Evolutionary conservation across 2,329 filamentous ascomycete genomes (phyloP).

Genomic region (Ophiostoma pallidulum): DNA sequence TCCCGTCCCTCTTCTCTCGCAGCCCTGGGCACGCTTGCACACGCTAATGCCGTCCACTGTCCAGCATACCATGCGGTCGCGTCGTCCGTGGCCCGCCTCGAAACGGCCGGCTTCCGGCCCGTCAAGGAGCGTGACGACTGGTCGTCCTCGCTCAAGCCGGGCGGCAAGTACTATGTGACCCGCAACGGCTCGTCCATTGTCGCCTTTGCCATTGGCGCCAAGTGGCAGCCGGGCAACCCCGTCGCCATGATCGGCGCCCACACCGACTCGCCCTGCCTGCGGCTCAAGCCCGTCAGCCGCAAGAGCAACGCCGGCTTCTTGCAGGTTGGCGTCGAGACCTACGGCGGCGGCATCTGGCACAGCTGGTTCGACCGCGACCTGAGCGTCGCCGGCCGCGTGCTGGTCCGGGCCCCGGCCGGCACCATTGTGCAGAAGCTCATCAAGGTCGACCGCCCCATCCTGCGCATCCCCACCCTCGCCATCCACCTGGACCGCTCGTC

Average conservation of each 20-base stretch:
- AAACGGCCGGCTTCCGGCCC: slow-evolving; percentile 74
- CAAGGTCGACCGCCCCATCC: slow-evolving; percentile 81
- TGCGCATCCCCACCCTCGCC: slow-evolving; percentile 86
- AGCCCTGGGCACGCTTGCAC: too few species aligned
- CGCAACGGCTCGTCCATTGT: slow-evolving; percentile 88
- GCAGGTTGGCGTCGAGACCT: slow-evolving; percentile 93
- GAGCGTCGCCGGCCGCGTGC: slow-evolving; percentile 76
- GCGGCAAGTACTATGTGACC: slow-evolving; percentile 93
- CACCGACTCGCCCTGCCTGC: slow-evolving; percentile 86
- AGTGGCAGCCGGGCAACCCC: slow-evolving; percentile 86
- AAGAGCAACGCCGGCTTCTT: slow-evolving; percentile 78
- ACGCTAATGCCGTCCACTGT: not conserved
- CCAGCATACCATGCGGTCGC: slow-evolving; percentile 90
- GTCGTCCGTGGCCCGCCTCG: slow-evolving; percentile 64
- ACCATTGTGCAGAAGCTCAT: slow-evolving; percentile 75
- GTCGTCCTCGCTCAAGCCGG: slow-evolving; percentile 67
- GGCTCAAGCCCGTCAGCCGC: slow-evolving; percentile 90
- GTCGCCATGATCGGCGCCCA: slow-evolving; percentile 92
- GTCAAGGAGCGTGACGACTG: slow-evolving; percentile 89
- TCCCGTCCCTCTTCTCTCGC: too few species aligned
- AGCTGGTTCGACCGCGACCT: slow-evolving; percentile 97
- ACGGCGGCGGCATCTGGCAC: slow-evolving; percentile 95
- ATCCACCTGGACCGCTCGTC: slow-evolving; percentile 85
- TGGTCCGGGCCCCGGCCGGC: slow-evolving; percentile 60
- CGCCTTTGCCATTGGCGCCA: slow-evolving; percentile 81